Base-by-base conservation (phyloP, 805 yeast genomes). In the Pichia cephalocereana region DNA sequence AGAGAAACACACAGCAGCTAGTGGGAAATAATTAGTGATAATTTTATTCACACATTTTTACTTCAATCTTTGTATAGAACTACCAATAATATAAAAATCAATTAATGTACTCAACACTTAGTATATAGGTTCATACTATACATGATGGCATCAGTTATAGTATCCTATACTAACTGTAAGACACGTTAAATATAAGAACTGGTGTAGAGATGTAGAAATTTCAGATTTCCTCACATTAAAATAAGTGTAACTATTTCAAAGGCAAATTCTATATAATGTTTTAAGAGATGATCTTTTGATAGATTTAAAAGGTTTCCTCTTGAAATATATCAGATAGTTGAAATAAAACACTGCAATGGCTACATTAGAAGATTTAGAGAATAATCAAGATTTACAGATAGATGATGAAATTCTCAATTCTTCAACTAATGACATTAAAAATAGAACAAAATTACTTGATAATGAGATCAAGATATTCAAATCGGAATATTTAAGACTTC, bases 401-500 rank as follows among this genome's bases (percentile, higher is more conserved):
- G 96, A 88, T 63, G 81, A 79, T 55, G 99, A 91, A 56, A 84
- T 93, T 64, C 69, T 86, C 55, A 71, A 70, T 52, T 77, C 88
- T 44, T 77, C 96, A 37, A 82, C 96, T 1, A 77, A 81, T 27
- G 98, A 93, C 58, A 79, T 93, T 58, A 73, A 76, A 62, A 90
- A 87, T 64, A 81, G 98, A 59, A 80, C 96, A 28, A 86, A 86
- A 56, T 72, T 93, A 52, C 74, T 93, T 58, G 97, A 91, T 61
- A 93, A 93, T 65, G 98, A 93, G 64, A 90, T 93, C 67, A 88
- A 90, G 64, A 89, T 93, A 59, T 88, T 93, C 83, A 77, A 86
- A 59, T 86, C 96, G 7, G 99, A 93, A 69, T 74, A 82, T 58
- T 93, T 89, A 67, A 78, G 98, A 64, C 72, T 93, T 50, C 77